Evolutionary conservation across 2,329 filamentous ascomycete genomes (phyloP).

Genomic region (Fusarium palustre): DNA sequence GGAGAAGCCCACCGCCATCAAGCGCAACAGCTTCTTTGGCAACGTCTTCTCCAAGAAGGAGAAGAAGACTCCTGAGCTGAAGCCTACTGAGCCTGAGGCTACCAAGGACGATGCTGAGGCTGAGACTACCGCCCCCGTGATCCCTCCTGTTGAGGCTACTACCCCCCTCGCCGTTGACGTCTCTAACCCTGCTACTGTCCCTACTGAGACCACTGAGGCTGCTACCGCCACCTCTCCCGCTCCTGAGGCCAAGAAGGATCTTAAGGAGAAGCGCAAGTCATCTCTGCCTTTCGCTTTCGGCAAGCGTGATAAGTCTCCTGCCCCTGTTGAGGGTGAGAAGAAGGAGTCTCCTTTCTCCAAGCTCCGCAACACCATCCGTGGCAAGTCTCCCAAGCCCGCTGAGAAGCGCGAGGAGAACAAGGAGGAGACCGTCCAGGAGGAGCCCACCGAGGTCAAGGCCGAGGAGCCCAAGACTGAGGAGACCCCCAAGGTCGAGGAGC

Average conservation of each 20-base stretch:
- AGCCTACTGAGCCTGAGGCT: constrained; percentile 55
- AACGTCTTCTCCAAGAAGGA: constrained; percentile 65
- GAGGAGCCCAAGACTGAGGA: constrained; percentile 53
- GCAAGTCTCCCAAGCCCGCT: constrained; percentile 57
- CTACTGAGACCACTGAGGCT: constrained; percentile 61
- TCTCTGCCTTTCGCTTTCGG: constrained; percentile 80
- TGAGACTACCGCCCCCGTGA: constrained; percentile 67
- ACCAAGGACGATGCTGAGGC: constrained; percentile 61
- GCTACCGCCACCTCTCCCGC: constrained; percentile 56
- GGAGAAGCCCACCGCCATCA: constrained; percentile 59
- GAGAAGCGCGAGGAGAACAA: constrained; percentile 52
- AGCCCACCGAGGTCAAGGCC: constrained; percentile 54
- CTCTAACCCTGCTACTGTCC: constrained; percentile 59
- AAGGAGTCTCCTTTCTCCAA: constrained; percentile 68
- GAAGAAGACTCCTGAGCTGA: constrained; percentile 68
- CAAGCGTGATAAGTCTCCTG: constrained; percentile 76
- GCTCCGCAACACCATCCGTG: constrained; percentile 68
- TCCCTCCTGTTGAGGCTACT: constrained; percentile 68
- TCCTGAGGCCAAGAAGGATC: constrained; percentile 69
- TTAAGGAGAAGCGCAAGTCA: constrained; percentile 87
- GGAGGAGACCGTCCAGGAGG: constrained; percentile 55
- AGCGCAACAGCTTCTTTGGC: constrained; percentile 70
- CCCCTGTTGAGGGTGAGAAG: constrained; percentile 73
- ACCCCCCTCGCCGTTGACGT: constrained; percentile 69
- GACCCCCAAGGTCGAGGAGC: constrained; percentile 66